A percentile compares a stretch with the other conserved stretches of the same genome.
Conservation (phyloP, 169 alveolate species). For the Theileria annulata region DNA sequence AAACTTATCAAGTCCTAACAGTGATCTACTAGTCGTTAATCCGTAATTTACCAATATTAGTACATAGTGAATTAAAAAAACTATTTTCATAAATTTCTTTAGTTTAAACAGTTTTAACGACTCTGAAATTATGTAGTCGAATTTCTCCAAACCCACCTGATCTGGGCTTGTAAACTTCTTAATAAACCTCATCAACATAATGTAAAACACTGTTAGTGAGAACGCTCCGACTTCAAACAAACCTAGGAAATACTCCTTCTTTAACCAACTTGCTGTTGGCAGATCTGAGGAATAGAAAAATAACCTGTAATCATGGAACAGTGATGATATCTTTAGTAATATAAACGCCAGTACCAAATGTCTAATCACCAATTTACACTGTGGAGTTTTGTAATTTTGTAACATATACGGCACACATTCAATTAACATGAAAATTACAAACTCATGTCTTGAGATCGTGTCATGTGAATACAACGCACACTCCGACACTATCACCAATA, state of each 20-base stretch:
- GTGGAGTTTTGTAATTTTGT: slow-evolving; percentile 1
- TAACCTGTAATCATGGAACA: slow-evolving; percentile 30
- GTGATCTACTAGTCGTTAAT: slow-evolving; percentile 18
- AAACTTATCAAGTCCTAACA: background rate
- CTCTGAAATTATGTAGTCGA: background rate
- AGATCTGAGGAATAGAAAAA: slow-evolving; percentile 21
- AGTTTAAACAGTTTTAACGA: background rate
- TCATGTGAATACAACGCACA: slow-evolving; percentile 55
- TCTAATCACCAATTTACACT: slow-evolving; percentile 6
- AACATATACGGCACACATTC: slow-evolving; percentile 15
- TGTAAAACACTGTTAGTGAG: slow-evolving; percentile 28
- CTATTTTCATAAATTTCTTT: background rate
- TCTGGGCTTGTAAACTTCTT: background rate
- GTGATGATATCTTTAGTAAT: slow-evolving; percentile 23
- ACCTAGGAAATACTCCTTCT: slow-evolving; percentile 7
- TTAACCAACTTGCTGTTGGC: slow-evolving; percentile 20
- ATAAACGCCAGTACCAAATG: background rate
- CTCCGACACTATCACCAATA: slow-evolving; percentile 36
- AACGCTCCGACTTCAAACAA: slow-evolving; percentile 34
- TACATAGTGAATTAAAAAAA: slow-evolving; percentile 20
- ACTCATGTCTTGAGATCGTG: slow-evolving; percentile 19
- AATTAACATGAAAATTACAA: slow-evolving; percentile 10
- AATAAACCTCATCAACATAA: background rate
- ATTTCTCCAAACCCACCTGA: background rate
- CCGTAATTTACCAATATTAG: slow-evolving; percentile 36